Conservation (phyloP, 345 rosid species). For the Carallia brachiata region DNA sequence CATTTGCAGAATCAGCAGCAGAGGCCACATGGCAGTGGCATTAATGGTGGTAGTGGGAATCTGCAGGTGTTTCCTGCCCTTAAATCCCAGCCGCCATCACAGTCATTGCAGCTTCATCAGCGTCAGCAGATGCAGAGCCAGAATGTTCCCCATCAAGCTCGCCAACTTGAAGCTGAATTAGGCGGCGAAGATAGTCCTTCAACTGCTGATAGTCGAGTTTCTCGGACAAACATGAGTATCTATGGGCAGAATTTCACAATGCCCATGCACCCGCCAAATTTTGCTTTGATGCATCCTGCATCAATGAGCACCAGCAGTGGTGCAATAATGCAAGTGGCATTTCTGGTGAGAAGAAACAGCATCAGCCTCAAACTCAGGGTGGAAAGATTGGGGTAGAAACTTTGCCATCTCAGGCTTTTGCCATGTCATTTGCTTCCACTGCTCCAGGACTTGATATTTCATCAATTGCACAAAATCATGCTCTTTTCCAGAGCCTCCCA, state of each 20-base stretch:
- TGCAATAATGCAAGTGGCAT: constrained; percentile 38
- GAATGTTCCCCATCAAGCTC: constrained; percentile 54
- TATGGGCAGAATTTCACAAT: constrained; percentile 67
- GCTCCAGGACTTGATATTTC: constrained; percentile 67
- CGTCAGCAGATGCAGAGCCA: constrained; percentile 62
- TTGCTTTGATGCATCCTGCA: constrained; percentile 60
- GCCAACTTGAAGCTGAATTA: constrained; percentile 54
- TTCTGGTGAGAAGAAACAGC: constrained; percentile 67
- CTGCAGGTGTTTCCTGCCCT: constrained; percentile 66
- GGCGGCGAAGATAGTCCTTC: constrained; percentile 82
- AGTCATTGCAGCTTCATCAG: constrained; percentile 53
- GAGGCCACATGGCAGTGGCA: constrained; percentile 45
- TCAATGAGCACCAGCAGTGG: constrained; percentile 36
- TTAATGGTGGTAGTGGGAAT: constrained; percentile 43
- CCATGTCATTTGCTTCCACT: constrained; percentile 78
- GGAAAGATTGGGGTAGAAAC: constrained; percentile 64
- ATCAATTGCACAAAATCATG: constrained; percentile 66
- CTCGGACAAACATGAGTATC: constrained; percentile 52
- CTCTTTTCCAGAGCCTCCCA: constrained; percentile 68
- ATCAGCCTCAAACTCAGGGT: constrained; percentile 41
- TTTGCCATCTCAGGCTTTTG: constrained; percentile 65
- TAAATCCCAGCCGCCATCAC: constrained; percentile 55
- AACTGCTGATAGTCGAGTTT: constrained; percentile 67
- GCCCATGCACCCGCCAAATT: constrained; percentile 60
- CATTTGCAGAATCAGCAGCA: constrained; percentile 78